Evolutionary conservation across 2,329 filamentous ascomycete genomes (phyloP).

Genomic region (Botrytis sinoallii): DNA sequence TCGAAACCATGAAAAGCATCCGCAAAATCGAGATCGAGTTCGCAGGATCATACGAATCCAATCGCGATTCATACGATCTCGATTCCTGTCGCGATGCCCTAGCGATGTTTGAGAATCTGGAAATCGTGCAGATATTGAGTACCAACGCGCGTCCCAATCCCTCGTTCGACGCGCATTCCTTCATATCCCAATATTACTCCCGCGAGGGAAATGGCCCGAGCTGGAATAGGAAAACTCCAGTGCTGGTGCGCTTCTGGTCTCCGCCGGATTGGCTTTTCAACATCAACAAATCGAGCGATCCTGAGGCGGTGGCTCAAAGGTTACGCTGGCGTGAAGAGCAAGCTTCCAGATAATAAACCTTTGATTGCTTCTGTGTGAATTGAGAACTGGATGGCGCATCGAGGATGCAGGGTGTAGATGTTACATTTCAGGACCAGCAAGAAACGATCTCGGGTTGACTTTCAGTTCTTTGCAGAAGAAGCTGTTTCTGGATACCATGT

Average conservation of each 20-base stretch:
- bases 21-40: not conserved
- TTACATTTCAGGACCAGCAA: not conserved
- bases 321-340: no score
- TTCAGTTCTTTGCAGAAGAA: not conserved
- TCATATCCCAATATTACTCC: not conserved
- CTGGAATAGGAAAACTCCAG: not conserved
- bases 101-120: not conserved
- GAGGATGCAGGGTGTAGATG: not conserved
- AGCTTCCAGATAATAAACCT: no score
- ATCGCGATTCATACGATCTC: not conserved
- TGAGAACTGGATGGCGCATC: no score
- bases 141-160: not conserved
- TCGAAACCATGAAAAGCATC: not conserved
- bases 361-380: no score
- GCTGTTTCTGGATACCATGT: not conserved
- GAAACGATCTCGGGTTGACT: not conserved
- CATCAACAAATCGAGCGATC: no score
- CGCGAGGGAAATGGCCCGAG: not conserved
- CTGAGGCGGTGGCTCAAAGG: no score
- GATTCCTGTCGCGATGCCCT: not conserved
- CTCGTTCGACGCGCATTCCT: not conserved
- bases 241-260: not conserved
- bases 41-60: fast-evolving
- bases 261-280: no score
- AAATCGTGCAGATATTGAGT: not conserved